Conservation (phyloP, 495 filamentous ascomycete species). For the Podospora conica region DNA sequence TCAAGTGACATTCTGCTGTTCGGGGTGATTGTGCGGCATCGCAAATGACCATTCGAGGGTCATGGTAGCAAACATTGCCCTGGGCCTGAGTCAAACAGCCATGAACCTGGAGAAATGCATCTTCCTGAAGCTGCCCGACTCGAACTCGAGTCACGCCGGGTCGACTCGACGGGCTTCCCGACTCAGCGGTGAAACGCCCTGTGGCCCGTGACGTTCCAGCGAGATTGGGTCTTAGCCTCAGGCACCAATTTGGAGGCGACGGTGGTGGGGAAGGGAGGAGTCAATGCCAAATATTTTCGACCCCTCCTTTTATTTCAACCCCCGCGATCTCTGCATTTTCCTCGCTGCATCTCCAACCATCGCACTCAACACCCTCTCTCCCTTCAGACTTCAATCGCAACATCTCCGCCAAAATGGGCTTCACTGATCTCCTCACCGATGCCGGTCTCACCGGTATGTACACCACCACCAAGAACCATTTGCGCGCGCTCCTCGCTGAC, state of each 20-base stretch:
- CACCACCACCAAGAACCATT: background rate
- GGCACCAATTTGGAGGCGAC: background rate
- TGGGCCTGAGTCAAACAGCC: background rate
- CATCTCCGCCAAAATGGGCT: slow-evolving; percentile 65
- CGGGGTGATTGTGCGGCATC: no score
- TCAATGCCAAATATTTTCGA: background rate
- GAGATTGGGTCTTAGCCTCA: background rate
- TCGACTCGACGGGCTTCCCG: background rate
- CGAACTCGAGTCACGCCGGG: background rate
- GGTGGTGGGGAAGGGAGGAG: background rate
- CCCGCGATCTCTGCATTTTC: background rate
- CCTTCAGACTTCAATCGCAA: slow-evolving; percentile 9
- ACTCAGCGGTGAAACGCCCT: background rate
- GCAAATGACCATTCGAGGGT: no score
- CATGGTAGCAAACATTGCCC: no score
- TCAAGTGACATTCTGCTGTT: no score
- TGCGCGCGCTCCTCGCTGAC: slow-evolving; percentile 1
- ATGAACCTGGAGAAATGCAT: background rate
- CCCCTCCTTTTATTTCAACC: background rate
- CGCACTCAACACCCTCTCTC: background rate
- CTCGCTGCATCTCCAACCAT: background rate
- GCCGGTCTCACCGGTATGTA: slow-evolving; percentile 77
- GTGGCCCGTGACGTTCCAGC: background rate
- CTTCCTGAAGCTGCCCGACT: background rate
- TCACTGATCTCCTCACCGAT: slow-evolving; percentile 85